Conservation (phyloP, 2,329 filamentous ascomycete genomes). For the Hymenoscyphus albidus region DNA sequence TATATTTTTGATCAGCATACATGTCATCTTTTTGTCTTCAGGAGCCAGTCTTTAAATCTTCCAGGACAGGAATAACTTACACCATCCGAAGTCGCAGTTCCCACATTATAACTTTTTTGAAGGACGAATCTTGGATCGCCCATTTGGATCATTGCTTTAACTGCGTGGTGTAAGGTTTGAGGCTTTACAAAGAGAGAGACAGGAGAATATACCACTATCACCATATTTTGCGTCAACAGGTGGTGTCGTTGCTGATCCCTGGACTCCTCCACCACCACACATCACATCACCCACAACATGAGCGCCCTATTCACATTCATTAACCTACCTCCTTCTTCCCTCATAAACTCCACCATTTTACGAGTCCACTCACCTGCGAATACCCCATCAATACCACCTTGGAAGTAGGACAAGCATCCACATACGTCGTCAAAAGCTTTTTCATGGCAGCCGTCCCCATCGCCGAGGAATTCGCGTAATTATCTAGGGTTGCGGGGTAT, state of each 20-base stretch:
- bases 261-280: constrained; percentile 18
- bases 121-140: constrained; percentile 37
- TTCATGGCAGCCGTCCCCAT: constrained; percentile 34
- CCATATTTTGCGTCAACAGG: not conserved
- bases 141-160: constrained; percentile 36
- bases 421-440: constrained; percentile 32
- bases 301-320: constrained; percentile 26
- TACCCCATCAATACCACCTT: constrained; percentile 39
- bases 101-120: constrained; percentile 32
- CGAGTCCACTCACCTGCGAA: constrained; percentile 28
- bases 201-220: not conserved
- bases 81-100: constrained; percentile 31
- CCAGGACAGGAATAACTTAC: not conserved
- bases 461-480: constrained; percentile 32
- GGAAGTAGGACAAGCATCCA: constrained; percentile 27
- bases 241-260: constrained; percentile 11
- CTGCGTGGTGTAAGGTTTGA: constrained; percentile 4
- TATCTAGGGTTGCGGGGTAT: constrained; percentile 32
- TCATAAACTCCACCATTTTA: not conserved
- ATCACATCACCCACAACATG: constrained; percentile 33
- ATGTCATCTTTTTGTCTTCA: too few species aligned
- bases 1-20: not conserved
- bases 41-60: too few species aligned
- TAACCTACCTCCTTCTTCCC: constrained; percentile 5
- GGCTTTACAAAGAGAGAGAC: not conserved